Percentiles rank a stretch among this genome's conserved stretches.
Conservation (phyloP, 257 asterid species). For the Ocimum tenuiflorum region DNA sequence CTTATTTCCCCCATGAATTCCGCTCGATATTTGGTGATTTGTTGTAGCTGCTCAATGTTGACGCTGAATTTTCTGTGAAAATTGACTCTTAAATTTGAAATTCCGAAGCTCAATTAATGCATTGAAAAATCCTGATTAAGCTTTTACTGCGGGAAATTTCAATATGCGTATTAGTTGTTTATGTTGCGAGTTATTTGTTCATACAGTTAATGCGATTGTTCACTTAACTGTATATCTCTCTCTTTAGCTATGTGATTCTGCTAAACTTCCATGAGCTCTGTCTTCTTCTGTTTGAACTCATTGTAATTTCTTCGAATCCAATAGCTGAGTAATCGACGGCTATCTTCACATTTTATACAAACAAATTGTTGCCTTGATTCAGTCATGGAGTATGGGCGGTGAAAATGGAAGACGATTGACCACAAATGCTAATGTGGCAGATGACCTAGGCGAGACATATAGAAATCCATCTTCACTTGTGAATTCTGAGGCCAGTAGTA, state of each 20-base stretch:
- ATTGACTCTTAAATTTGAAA: too few relatives aligned
- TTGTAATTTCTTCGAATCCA: not conserved
- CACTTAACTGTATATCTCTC: not conserved
- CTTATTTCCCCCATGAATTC: not conserved
- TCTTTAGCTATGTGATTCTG: not conserved
- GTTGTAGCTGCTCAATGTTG: not conserved
- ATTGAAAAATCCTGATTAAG: not conserved
- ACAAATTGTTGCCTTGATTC: conserved; percentile 1
- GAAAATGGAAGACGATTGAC: conserved; percentile 20
- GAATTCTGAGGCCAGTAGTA: conserved; percentile 12
- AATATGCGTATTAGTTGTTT: not conserved
- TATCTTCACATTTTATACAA: not conserved
- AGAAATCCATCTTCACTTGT: not conserved
- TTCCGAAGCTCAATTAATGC: not conserved
- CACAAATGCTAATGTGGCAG: conserved; percentile 6
- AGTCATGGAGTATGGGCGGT: conserved; percentile 33
- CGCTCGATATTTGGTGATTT: not conserved
- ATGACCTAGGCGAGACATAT: not conserved
- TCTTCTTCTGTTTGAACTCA: not conserved
- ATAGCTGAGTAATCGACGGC: too few relatives aligned
- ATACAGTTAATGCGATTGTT: not conserved
- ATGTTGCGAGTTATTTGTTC: not conserved
- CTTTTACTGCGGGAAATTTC: not conserved
- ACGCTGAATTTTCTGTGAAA: not conserved
- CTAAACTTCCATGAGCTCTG: not conserved